These are phyloP conservation scores for Gnomoniopsis sp. DNA, from an alignment of 2,329 filamentous ascomycete species.

Conservation along the genomic window DNA sequence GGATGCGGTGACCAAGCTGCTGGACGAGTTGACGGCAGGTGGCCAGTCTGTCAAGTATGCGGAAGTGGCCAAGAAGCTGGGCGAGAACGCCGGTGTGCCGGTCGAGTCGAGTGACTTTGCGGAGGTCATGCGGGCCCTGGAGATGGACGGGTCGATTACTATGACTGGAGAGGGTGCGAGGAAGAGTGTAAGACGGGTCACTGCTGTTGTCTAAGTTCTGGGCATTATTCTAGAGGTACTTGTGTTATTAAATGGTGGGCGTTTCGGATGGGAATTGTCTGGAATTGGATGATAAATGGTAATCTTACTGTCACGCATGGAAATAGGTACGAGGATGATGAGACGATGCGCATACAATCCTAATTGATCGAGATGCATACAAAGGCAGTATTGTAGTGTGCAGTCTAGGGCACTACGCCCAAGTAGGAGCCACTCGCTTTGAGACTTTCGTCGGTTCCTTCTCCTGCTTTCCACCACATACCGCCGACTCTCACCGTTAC, in stretches of 20 bases:
- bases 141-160: constrained; percentile 80
- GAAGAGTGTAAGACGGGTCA: constrained; percentile 76
- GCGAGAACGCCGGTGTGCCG: constrained; percentile 66
- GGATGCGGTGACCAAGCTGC: constrained; percentile 65
- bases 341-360: background rate
- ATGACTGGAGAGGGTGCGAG: constrained; percentile 81
- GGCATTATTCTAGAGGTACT: background rate
- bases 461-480: too few species aligned
- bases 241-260: background rate
- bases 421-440: too few species aligned
- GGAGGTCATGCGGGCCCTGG: constrained; percentile 74
- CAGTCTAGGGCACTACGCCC: too few species aligned
- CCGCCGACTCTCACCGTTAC: too few species aligned
- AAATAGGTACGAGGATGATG: background rate
- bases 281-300: background rate
- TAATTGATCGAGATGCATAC: background rate
- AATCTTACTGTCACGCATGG: background rate
- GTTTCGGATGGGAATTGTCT: background rate
- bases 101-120: constrained; percentile 79
- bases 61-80: constrained; percentile 72
- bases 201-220: constrained; percentile 36
- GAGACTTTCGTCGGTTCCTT: too few species aligned
- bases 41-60: constrained; percentile 69
- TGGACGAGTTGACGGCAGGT: constrained; percentile 76
- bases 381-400: too few species aligned